Base-by-base conservation (phyloP, 257 asterid genomes). In the Lantana camara region DNA sequence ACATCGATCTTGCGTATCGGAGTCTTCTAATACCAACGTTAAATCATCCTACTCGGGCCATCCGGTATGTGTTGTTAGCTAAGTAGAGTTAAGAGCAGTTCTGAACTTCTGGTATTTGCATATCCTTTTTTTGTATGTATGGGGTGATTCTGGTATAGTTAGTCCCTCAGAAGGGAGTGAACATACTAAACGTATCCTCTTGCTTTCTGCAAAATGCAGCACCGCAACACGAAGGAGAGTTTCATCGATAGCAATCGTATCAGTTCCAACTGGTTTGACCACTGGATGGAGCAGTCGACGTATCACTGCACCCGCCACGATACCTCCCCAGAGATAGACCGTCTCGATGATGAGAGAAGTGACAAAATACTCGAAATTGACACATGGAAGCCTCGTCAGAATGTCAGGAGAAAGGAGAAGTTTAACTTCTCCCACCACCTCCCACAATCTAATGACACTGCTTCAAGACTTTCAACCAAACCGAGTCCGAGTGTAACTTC, bases 301-400 rank as follows among this genome's bases (percentile, higher is more conserved):
- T 73, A 79, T 81, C 78, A 63, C 77, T 75, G 51, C 71, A 71
- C 69, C 69, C 66, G 70, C 22, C 75, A 66, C 4, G 71, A 67
- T 9, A 48, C 63, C 29, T 59, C 77, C 49, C 55, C 21, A 2
- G 77, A 65, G 8, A 21, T 63, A 2, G 55, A 32, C 15, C 55
- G 58, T 5, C 64, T 55, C 4, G 91, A 83, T 15, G 91, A 88
- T 14, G 89, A 84, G 35, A 75, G 79, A 60, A 82, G 74, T 16
- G 88, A 81, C 85, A 91, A 84, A 81, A 84, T 91, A 46, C 90
- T 91, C 2, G 97, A 88, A 73, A 75, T 88, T 54, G 97, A 88
- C 63, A 88, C 93, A 3, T 88, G 95, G 93, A 88, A 80, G 68
- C 97, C 97, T 51, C 78, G 67, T 41, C 67, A 72, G 55, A 54